Evolutionary conservation across 176 grass and related monocot genomes (phyloP).

Genomic region (Triticum urartu): DNA sequence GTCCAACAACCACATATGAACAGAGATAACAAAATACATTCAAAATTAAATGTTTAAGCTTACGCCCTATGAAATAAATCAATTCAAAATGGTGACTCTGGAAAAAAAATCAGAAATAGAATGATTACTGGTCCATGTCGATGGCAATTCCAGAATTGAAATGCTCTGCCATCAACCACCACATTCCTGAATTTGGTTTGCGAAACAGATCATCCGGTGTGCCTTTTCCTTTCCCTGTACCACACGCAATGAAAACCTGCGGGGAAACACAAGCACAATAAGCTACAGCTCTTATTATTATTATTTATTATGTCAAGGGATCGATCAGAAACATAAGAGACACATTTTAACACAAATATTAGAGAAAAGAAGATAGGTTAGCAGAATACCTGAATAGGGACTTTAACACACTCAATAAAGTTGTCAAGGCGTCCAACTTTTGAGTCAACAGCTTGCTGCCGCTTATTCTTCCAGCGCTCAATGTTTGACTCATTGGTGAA

Average conservation of each 20-base stretch:
- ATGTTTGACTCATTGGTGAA: constrained; percentile 96
- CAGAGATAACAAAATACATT: not conserved
- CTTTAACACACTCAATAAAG: constrained; percentile 68
- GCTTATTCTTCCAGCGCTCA: constrained; percentile 88
- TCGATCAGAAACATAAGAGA: not conserved
- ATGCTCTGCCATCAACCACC: constrained; percentile 73
- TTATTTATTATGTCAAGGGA: not conserved
- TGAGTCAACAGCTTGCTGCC: constrained; percentile 84
- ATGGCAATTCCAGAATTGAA: constrained; percentile 79
- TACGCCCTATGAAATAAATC: not conserved
- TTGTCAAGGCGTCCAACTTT: constrained; percentile 91
- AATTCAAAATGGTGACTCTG: not conserved
- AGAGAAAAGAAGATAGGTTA: constrained; percentile 23
- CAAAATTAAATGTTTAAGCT: not conserved
- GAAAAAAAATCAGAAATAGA: not conserved
- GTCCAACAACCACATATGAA: not conserved
- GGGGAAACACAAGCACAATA: constrained; percentile 27
- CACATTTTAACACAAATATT: constrained; percentile 10
- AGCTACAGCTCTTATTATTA: not conserved
- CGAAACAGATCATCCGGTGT: constrained; percentile 59
- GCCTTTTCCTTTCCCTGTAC: constrained; percentile 55
- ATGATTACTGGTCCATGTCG: constrained; percentile 70
- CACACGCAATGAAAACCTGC: constrained; percentile 91
- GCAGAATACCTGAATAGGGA: constrained; percentile 69
- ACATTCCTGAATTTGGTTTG: constrained; percentile 88